Evolutionary conservation across 2,329 filamentous ascomycete species (phyloP).

Genomic region (Huntiella bhutanensis): DNA sequence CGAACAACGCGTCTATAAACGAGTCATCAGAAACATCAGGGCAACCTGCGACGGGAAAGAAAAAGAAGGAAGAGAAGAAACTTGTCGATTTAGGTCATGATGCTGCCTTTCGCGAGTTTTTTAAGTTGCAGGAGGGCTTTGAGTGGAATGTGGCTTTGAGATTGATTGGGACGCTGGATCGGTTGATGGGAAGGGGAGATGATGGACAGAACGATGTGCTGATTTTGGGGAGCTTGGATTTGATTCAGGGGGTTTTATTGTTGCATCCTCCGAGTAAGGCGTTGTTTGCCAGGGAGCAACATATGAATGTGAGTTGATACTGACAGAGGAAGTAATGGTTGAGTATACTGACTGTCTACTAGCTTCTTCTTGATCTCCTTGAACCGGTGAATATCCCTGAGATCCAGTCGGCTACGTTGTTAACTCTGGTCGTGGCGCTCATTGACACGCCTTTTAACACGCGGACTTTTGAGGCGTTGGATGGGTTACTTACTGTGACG

Average conservation of each 20-base stretch:
- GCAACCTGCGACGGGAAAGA: constrained; percentile 15
- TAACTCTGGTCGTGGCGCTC: constrained; percentile 76
- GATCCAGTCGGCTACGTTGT: constrained; percentile 75
- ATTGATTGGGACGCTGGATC: constrained; percentile 68
- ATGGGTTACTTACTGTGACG: constrained; percentile 79
- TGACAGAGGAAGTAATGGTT: not conserved
- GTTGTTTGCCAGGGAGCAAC: constrained; percentile 71
- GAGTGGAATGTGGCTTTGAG: constrained; percentile 92
- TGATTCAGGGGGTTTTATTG: constrained; percentile 74
- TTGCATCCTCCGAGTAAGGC: constrained; percentile 78
- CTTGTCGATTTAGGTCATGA: constrained; percentile 57
- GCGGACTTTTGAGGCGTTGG: constrained; percentile 76
- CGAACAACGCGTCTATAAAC: not conserved
- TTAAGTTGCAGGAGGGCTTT: constrained; percentile 89
- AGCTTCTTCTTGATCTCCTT: constrained; percentile 82
- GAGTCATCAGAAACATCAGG: constrained; percentile 16
- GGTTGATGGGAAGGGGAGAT: constrained; percentile 63
- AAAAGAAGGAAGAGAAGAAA: constrained; percentile 19
- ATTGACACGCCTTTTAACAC: constrained; percentile 76
- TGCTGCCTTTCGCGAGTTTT: constrained; percentile 86
- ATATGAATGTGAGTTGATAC: constrained; percentile 60
- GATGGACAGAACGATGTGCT: constrained; percentile 73
- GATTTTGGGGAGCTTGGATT: constrained; percentile 70
- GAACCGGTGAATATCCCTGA: constrained; percentile 81
- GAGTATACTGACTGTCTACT: constrained; percentile 4